Percentiles rank a stretch among this genome's conserved stretches.
phyloP scores from a whole-genome alignment of 805 yeast genomes.

The Hanseniaspora nectarophila region DNA sequence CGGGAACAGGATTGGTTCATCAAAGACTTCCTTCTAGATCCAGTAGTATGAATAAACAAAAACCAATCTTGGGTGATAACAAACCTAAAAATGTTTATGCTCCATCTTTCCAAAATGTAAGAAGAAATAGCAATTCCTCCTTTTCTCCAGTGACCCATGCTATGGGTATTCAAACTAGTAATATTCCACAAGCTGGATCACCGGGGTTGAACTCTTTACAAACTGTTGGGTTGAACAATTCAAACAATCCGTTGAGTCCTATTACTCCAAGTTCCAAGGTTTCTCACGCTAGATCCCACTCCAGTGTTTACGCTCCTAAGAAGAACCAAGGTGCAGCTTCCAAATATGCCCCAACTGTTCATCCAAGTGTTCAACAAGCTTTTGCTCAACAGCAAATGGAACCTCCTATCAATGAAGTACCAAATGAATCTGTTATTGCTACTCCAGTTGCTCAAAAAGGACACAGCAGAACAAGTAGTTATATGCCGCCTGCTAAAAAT shows the following conservation, averaged over 20 bases:
- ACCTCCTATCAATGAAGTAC: conserved; percentile 1
- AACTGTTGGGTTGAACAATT: conserved; percentile 2
- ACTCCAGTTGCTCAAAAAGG: neutral
- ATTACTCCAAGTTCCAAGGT: conserved; percentile 14
- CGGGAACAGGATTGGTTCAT: neutral
- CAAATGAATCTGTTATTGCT: neutral
- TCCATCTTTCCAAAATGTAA: neutral
- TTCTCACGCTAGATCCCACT: conserved; percentile 25
- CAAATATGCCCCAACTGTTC: conserved; percentile 33
- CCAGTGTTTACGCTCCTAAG: conserved; percentile 27
- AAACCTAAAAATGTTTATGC: conserved; percentile 7
- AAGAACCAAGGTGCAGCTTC: conserved; percentile 23
- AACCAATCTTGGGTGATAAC: neutral
- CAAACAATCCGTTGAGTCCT: conserved; percentile 15
- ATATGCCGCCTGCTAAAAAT: neutral
- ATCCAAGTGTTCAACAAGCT: conserved; percentile 22
- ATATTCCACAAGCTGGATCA: neutral
- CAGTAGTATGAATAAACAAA: neutral
- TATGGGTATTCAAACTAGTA: neutral
- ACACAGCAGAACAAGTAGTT: neutral
- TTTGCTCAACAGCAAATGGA: conserved; percentile 6
- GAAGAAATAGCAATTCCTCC: conserved; percentile 9
- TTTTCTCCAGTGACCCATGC: conserved; percentile 10
- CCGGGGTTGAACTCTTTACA: conserved; percentile 15
- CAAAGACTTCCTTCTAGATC: conserved; percentile 14